These are phyloP conservation scores for Pseudopyricularia cyperi DNA, from an alignment of 2,329 filamentous ascomycete genomes.

Conservation along the genomic window DNA sequence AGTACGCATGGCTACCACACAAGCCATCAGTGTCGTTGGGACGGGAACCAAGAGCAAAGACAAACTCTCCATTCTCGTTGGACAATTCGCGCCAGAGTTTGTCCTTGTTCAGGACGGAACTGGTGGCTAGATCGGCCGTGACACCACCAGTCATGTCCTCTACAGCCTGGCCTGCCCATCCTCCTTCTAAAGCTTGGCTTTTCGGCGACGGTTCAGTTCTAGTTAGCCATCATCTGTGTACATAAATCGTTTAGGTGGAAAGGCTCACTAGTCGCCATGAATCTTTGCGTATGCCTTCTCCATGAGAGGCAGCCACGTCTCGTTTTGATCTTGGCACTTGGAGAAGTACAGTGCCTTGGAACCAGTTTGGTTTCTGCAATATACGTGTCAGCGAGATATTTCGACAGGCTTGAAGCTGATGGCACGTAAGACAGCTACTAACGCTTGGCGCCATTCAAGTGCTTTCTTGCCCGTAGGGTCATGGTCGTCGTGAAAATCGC, in stretches of 20 bases:
- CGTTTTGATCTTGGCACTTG: slow-evolving; percentile 53
- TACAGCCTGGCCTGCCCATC: slow-evolving; percentile 42
- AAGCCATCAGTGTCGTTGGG: slow-evolving; percentile 22
- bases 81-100: slow-evolving; percentile 58
- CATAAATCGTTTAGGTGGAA: neutral
- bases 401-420: neutral
- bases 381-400: slow-evolving; percentile 16
- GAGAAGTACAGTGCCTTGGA: slow-evolving; percentile 59
- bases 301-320: slow-evolving; percentile 61
- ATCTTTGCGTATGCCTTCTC: slow-evolving; percentile 70
- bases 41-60: slow-evolving; percentile 27
- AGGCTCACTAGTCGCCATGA: slow-evolving; percentile 50
- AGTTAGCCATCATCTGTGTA: neutral
- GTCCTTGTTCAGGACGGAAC: slow-evolving; percentile 51
- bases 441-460: neutral
- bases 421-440: neutral
- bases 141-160: slow-evolving; percentile 43
- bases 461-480: slow-evolving; percentile 19
- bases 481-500: slow-evolving; percentile 21
- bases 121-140: slow-evolving; percentile 39
- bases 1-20: slow-evolving; percentile 34
- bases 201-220: neutral
- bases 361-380: slow-evolving; percentile 43
- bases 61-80: slow-evolving; percentile 54
- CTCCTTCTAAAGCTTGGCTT: slow-evolving; percentile 46